Base-by-base conservation (phyloP, 2,329 filamentous ascomycete genomes). In the Fusarium hainanense region DNA sequence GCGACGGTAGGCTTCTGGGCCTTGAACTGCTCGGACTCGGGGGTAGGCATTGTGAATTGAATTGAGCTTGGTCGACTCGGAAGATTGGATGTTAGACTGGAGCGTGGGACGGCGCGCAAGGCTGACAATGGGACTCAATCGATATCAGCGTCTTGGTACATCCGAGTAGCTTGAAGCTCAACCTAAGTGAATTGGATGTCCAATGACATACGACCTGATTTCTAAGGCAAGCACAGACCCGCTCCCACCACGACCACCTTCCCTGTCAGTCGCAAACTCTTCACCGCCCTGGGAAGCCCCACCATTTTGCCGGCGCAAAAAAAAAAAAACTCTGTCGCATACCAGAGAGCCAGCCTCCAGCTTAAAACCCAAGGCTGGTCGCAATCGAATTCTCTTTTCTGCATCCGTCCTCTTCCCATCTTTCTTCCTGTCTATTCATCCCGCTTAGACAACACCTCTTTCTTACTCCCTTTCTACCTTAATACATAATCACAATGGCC, bases 1-100 rank as follows among this genome's bases (percentile, higher is more conserved):
- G 92, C 86, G 60, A 96, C 93, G 69, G 87, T 89, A 66, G 93
- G 93, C 86, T 96, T 96, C 83, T 92, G 91, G 74, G 91, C 91
- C 82, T 93, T 88, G 85, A 95, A 96, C 78, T 88, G 86, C 75
- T 87, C 89, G 77, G 93, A 95, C 81, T 96, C 92, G 80, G 93
- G 92, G 25, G 92, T 95, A 75, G 93, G 93, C 90, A 95, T 95
- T 73, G 77, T 82, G 74, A 32, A 55, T 66, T 58, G 47, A 56
- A 51, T 58, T 68, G 60, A 48, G 48, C 44, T 59, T 75, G 54
- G 49, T 47, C 16, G 51, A 8, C 18, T 64, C 49, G 62, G 28
- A 48, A 51, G 66, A 10, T 66, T 51, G 57, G n/a, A 44, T 51
- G 20, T 37, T 49, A 54, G 59, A 44, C 46, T 57, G 54, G 54